These are phyloP conservation scores for Ramalina intermedia DNA, from an alignment of 495 filamentous ascomycete species.

Conservation along the genomic window DNA sequence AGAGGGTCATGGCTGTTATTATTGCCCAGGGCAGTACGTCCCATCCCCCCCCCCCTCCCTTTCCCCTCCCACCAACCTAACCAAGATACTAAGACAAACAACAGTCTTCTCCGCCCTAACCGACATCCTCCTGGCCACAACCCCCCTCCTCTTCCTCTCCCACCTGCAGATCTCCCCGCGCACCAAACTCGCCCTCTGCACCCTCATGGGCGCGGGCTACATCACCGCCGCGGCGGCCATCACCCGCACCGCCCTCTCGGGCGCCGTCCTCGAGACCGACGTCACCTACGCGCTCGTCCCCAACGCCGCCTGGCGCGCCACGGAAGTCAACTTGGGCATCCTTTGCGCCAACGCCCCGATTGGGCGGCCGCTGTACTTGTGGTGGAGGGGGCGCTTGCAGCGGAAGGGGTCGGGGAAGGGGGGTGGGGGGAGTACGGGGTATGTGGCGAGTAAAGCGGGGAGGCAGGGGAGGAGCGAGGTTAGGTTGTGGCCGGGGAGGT, in stretches of 20 bases:
- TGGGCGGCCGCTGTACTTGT: slow-evolving; percentile 8
- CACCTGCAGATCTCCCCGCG: slow-evolving; percentile 15
- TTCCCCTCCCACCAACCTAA: no score
- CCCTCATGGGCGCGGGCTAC: slow-evolving; percentile 22
- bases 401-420: background rate
- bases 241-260: slow-evolving; percentile 6
- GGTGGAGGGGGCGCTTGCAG: background rate
- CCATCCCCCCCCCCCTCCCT: background rate
- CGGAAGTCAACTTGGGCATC: slow-evolving; percentile 12
- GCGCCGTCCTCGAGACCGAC: slow-evolving; percentile 2
- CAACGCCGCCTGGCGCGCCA: slow-evolving; percentile 4
- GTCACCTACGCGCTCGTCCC: slow-evolving; percentile 3
- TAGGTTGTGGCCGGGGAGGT: no score
- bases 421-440: background rate
- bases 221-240: slow-evolving; percentile 6
- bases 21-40: slow-evolving; percentile 8
- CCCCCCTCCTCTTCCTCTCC: slow-evolving; percentile 22
- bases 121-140: slow-evolving; percentile 23
- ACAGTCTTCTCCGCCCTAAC: slow-evolving; percentile 9
- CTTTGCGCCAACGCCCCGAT: slow-evolving; percentile 11
- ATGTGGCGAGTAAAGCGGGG: background rate
- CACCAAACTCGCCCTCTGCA: slow-evolving; percentile 21
- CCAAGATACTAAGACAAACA: background rate
- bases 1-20: background rate
- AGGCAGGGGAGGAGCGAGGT: no score